Base-by-base conservation (phyloP, 768 basidiomycete genomes). In the Hydnum rufescens region DNA sequence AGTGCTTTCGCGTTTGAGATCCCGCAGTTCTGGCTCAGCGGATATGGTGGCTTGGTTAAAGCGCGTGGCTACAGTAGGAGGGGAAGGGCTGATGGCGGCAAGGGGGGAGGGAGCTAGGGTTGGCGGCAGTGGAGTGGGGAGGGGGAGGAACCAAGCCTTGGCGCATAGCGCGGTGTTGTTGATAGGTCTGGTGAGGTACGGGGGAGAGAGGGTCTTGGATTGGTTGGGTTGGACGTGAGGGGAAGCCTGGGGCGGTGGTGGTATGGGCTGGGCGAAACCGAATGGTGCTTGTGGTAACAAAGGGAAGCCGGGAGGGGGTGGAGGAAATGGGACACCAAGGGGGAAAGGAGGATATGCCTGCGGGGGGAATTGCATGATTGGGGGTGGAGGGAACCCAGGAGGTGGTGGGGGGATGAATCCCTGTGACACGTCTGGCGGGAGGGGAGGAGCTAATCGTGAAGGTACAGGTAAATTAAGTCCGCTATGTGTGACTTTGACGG, bases 1-100 rank as follows among this genome's bases (percentile, higher is more conserved):
- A 0, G 88, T 93, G 5, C 84, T 82, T 64, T 99, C 95, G 65
- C 88, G 90, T 68, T 90, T 88, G 55, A 97, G 70, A 65, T 99
- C 88, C 13, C 93, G 82, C 49, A 99, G 65, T 62, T 88, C 73
- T 3, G 95, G 88, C 43, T 71, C 87, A 2, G 90, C 89, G 22
- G 76, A 80, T 50, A 96, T 78, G 2, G 75, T 82, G 1, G 85
- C 87, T 4, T 74, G 67, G 1, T 69, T 70, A 16, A 70, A 42
- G 0, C 18, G n/a, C n/a, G n/a, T n/a, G n/a, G n/a, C 18, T 30
- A 47, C 23, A 31, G 31, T 28, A 2, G 13, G 47, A 39, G 8
- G n/a, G n/a, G n/a, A n/a, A n/a, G 48, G 28, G 4, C 39, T 42
- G 13, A 50, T n/a, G 34, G 39, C 19, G 8, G 43, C 13, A 63